Base-by-base conservation (phyloP, 176 grass and related monocot genomes). In the Alopecurus myosuroides region DNA sequence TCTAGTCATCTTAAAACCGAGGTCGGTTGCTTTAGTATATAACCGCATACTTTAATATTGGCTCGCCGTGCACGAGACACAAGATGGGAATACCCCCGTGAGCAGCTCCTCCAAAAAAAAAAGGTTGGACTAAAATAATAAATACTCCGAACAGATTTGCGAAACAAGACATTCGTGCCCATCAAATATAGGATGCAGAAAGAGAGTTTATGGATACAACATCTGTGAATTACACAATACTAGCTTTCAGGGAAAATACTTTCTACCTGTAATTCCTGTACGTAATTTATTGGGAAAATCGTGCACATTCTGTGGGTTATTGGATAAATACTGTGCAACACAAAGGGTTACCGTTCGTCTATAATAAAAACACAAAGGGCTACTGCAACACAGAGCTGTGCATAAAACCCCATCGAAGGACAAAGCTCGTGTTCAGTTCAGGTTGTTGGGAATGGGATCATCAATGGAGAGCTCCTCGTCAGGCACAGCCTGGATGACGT, bases 401-500 rank as follows among this genome's bases (percentile, higher is more conserved):
- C n/a, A 14, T 31, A 25, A 63, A 17, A 30, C 14, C 26, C 13
- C 13, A 15, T 17, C 15, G 57, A 3, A 14, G 57, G 58, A 13
- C 13, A 39, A 69, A 22, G 68, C 15, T 49, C 20, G 11, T 74
- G 76, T 34, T 85, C 41, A 61, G 61, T 82, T 89, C 19, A 73
- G 82, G 8, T 81, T 75, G 48, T 77, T 26, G 6, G n/a, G n/a
- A n/a, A n/a, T 29, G 41, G 4, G n/a, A n/a, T 63, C 15, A 10
- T 80, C 78, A 34, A 86, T 35, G 25, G 25, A 41, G 62, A 85
- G 85, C 77, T 61, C 20, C n/a, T 70, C 61, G 2, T 89, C 88
- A 89, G 83, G 83, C 72, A 51, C 51, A 44, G 72, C 88, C 62
- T 77, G 83, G 26, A 86, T 3, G 48, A 89, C 78, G 25, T 14